These are phyloP conservation scores for Madurella fahalii DNA, from an alignment of 2,329 filamentous ascomycete genomes.

Conservation along the genomic window DNA sequence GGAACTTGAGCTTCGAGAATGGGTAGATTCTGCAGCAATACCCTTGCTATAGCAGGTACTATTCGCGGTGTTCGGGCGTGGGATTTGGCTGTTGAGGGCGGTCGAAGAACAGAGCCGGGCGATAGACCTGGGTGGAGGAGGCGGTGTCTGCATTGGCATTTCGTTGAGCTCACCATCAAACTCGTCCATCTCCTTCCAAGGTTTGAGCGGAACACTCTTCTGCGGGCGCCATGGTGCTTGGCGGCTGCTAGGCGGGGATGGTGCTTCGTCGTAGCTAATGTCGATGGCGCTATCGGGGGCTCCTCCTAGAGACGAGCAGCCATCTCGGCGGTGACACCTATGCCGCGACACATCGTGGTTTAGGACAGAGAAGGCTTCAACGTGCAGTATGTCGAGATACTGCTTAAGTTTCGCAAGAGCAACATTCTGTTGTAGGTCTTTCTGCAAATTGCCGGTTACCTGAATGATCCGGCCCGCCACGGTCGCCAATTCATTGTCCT, in stretches of 20 bases:
- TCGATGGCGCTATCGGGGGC: slow-evolving; percentile 41
- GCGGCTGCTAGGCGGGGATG: slow-evolving; percentile 20
- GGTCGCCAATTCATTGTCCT: slow-evolving; percentile 30
- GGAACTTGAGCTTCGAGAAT: too few relatives aligned
- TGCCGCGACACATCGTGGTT: slow-evolving; percentile 3
- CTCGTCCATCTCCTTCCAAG: slow-evolving; percentile 27
- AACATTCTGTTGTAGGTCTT: slow-evolving; percentile 58
- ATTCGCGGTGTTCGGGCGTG: slow-evolving; percentile 4
- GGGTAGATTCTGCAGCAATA: too few relatives aligned
- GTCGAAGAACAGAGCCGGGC: slow-evolving; percentile 14
- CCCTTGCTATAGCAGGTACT: too few relatives aligned
- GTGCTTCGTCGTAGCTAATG: slow-evolving; percentile 28
- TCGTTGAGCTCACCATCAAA: slow-evolving; percentile 30
- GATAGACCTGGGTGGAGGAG: slow-evolving; percentile 27
- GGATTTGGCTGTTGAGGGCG: slow-evolving; percentile 1
- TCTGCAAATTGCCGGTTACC: slow-evolving; percentile 30
- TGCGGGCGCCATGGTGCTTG: slow-evolving; percentile 2
- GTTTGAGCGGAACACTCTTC: slow-evolving; percentile 11
- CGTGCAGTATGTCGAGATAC: slow-evolving; percentile 65
- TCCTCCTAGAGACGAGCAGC: slow-evolving; percentile 33
- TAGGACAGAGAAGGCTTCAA: slow-evolving; percentile 44
- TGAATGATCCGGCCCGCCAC: slow-evolving; percentile 35
- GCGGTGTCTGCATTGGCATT: slow-evolving; percentile 26
- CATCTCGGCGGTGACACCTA: neutral
- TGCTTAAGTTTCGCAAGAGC: slow-evolving; percentile 65